phyloP scores from a whole-genome alignment of 768 basidiomycete genomes.

The Tulasnella sp. region DNA sequence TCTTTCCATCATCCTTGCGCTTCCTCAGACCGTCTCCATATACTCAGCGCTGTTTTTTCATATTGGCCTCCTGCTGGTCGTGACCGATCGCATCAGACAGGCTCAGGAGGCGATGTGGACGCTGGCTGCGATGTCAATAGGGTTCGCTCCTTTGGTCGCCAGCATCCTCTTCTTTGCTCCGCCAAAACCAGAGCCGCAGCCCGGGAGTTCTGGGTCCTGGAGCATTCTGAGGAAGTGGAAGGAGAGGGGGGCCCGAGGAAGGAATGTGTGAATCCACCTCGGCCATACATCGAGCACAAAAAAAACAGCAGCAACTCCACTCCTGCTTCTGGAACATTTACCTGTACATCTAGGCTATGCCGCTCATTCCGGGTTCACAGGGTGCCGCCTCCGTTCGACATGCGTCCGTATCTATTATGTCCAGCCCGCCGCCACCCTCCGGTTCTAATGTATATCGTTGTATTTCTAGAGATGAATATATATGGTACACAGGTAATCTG shows the following conservation, averaged over 20 bases:
- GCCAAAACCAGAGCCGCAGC: neutral
- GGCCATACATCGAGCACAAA: neutral
- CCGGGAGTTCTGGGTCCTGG: neutral
- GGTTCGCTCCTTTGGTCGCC: neutral
- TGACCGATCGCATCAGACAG: neutral
- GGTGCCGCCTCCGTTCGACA: neutral
- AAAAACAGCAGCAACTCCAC: neutral
- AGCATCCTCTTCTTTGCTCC: slow-evolving; percentile 3
- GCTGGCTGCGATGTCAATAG: neutral
- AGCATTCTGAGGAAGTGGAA: slow-evolving; percentile 2
- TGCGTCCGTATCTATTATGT: neutral
- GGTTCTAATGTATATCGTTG: neutral
- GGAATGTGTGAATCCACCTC: neutral
- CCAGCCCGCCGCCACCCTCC: neutral
- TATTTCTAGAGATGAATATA: slow-evolving; percentile 3
- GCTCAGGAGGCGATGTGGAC: neutral
- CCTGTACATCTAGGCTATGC: neutral
- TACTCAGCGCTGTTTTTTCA: slow-evolving; percentile 6
- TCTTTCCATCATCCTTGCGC: slow-evolving; percentile 27
- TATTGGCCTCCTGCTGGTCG: slow-evolving; percentile 9
- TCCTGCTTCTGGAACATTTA: too few species aligned
- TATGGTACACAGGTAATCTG: neutral
- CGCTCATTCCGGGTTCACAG: neutral
- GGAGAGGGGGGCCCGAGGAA: neutral
- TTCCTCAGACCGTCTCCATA: slow-evolving; percentile 20